Evolutionary conservation across 441 rosid genomes (phyloP), one percentile per base, ranked within the genome.

Genomic region (Theobroma grandiflorum): DNA sequence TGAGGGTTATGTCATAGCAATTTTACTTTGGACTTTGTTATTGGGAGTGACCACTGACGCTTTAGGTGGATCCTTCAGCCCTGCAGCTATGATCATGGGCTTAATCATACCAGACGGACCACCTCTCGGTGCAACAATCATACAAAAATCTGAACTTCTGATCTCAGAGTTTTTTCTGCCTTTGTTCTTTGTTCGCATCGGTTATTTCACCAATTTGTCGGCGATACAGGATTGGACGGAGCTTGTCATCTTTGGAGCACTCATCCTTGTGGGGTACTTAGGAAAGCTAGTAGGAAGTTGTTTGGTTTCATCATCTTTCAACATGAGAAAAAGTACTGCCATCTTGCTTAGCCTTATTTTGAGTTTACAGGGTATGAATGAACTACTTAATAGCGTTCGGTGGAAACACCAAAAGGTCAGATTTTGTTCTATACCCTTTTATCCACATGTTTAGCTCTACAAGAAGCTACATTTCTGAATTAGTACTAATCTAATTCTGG

Each of bases 271-370:
- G 0, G 45, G 61, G 8, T 72, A 38, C 16, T 4, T 72, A 4
- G 62, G 75, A 18, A 72, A 47, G 62, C 8, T 52, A 33, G 26
- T 35, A 8, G 47, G 62, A 50, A 8, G 75, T 72, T 0, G 33
- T 62, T 16, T 72, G 62, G 45, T 33, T 35, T 72, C 75, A 2
- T 72, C 47, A n/a, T 18, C 31, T 52, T 2, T 35, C 45, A 72
- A 72, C 47, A 16, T 72, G 2, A 8, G 2, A 2, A 72, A 11
- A 33, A 33, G 15, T 2, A 2, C 9, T 49, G 75, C 31, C 1
- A 2, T 50, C 14, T 31, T 71, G 59, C 75, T 71, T 49, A 18
- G 75, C 75, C 62, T 72, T 52, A 18, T 72, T 72, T 72, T 72
- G 62, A 72, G 62, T 18, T 50, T 72, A 35, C 45, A 72, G 4